Percentiles rank a stretch among this genome's conserved stretches.
Conservation (phyloP, 495 filamentous ascomycete species). For the Aspergillus affinis region DNA sequence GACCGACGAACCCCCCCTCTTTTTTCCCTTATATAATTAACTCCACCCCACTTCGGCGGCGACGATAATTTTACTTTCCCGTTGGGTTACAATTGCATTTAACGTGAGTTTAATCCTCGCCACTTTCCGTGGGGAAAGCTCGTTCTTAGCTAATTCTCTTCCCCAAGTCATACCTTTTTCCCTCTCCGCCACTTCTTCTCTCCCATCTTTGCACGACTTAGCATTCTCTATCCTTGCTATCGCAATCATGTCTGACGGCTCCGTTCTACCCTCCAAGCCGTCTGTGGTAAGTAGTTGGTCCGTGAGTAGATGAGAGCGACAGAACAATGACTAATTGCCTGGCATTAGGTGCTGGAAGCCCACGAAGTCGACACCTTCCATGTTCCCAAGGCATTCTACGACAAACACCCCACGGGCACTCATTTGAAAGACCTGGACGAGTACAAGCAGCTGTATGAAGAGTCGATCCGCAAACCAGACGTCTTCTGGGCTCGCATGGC, state of each 20-base stretch:
- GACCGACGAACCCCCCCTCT: not conserved
- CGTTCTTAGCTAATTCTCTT: not conserved
- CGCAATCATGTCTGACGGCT: constrained; percentile 64
- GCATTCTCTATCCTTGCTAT: not conserved
- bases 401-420: constrained; percentile 69
- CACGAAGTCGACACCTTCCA: constrained; percentile 84
- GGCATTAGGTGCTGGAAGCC: constrained; percentile 60
- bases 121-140: not conserved
- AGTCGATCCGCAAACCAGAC: constrained; percentile 88
- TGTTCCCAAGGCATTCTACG: constrained; percentile 60
- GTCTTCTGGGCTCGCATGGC: constrained; percentile 89
- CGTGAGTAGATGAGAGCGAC: constrained; percentile 2
- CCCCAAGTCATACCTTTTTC: constrained; percentile 6
- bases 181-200: constrained; percentile 5
- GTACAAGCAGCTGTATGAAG: constrained; percentile 91
- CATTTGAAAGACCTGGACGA: constrained; percentile 73
- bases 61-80: not conserved
- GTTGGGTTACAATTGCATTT: not conserved
- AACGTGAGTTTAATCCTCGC: not conserved
- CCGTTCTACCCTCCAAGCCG: constrained; percentile 51
- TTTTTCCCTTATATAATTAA: constrained; percentile 7
- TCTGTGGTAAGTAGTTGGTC: constrained; percentile 58
- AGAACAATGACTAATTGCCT: constrained; percentile 10
- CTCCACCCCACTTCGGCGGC: not conserved
- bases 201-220: constrained; percentile 7